Evolutionary conservation across 805 yeast species (phyloP).

Genomic region (Brettanomyces anomalus): DNA sequence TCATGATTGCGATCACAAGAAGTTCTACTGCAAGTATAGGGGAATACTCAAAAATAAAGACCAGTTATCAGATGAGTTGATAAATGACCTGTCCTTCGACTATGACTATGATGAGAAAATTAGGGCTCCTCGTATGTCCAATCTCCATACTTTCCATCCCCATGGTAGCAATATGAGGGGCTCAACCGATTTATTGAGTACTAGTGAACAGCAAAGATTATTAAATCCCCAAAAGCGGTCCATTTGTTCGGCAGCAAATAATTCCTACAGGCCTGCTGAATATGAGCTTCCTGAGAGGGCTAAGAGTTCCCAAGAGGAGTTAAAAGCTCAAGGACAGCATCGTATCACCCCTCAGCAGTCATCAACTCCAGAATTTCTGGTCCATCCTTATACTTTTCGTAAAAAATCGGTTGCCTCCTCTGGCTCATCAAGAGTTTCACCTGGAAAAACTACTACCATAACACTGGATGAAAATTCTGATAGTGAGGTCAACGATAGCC

Average conservation of each 20-base stretch:
- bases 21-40: conserved; percentile 21
- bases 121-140: conserved; percentile 45
- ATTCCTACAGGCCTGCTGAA: conserved; percentile 35
- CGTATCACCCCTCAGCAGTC: neutral
- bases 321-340: no score
- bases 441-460: conserved; percentile 3
- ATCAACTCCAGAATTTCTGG: neutral
- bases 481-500: no score
- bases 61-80: conserved; percentile 19
- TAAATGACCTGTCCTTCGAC: conserved; percentile 20
- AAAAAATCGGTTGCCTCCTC: conserved; percentile 3
- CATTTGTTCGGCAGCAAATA: neutral
- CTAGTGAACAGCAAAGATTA: no score
- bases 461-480: neutral
- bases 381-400: conserved; percentile 1
- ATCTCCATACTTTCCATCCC: conserved; percentile 16
- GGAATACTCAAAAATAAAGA: conserved; percentile 24
- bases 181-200: neutral
- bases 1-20: conserved; percentile 22
- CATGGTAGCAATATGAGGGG: neutral
- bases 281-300: conserved; percentile 36
- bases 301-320: conserved; percentile 10
- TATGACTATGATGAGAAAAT: conserved; percentile 46
- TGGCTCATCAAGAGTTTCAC: conserved; percentile 7
- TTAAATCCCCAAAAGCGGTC: no score